Conservation (phyloP, 2,329 filamentous ascomycete species). For the Claviceps quebecensis region DNA sequence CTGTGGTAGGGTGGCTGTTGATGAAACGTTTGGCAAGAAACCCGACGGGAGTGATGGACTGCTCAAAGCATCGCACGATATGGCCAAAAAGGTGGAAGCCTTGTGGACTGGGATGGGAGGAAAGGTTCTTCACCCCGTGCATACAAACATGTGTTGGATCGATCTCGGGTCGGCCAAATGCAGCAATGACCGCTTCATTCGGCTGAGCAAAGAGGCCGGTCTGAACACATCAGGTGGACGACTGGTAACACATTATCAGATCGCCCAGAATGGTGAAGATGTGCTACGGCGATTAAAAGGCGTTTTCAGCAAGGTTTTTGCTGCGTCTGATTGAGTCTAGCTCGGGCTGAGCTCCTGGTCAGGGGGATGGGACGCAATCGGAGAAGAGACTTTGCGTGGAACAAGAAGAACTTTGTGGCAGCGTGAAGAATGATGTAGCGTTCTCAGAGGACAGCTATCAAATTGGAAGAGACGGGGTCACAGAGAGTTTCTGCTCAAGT, state of each 20-base stretch:
- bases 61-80: constrained; percentile 44
- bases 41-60: constrained; percentile 36
- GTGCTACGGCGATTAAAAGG: constrained; percentile 42
- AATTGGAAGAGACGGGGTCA: background rate
- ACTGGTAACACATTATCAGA: constrained; percentile 43
- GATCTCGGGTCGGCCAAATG: constrained; percentile 50
- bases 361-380: background rate
- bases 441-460: background rate
- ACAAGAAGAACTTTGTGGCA: background rate
- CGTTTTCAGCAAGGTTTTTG: constrained; percentile 32
- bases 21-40: constrained; percentile 27
- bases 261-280: constrained; percentile 44
- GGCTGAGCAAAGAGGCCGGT: constrained; percentile 27
- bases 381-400: background rate
- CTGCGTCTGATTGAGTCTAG: constrained; percentile 6
- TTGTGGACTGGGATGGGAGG: constrained; percentile 60
- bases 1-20: constrained; percentile 54
- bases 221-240: constrained; percentile 26
- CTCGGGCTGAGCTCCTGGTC: background rate
- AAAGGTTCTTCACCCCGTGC: constrained; percentile 50
- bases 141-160: constrained; percentile 91
- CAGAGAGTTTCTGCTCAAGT: background rate
- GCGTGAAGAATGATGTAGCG: background rate
- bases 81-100: constrained; percentile 50
- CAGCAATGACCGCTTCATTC: constrained; percentile 21